A percentile compares a stretch with the other conserved stretches of the same genome.
Evolutionary conservation across 2,329 filamentous ascomycete genomes (phyloP).

Genomic region (Neopestalotiopsis sp.): DNA sequence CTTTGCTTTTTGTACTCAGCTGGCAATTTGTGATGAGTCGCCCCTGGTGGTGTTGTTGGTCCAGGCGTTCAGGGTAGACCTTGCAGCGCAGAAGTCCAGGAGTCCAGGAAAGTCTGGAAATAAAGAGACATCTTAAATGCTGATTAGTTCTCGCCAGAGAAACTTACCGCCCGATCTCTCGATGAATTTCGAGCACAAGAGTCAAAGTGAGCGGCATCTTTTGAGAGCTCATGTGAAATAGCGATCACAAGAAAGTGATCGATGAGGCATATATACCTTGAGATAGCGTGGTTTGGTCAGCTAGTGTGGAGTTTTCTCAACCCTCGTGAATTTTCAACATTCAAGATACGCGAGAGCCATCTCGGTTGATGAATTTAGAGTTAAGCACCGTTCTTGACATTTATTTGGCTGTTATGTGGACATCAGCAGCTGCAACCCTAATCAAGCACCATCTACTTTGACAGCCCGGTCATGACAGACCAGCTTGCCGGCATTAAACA

Average conservation of each 20-base stretch:
- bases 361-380: neutral
- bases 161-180: neutral
- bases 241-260: too few species aligned
- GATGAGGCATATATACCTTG: too few species aligned
- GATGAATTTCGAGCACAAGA: neutral
- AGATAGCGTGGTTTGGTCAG: too few species aligned
- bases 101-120: neutral
- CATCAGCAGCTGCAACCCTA: conserved; percentile 4
- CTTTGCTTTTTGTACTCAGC: neutral
- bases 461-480: neutral
- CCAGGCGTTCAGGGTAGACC: neutral
- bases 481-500: neutral
- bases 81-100: neutral
- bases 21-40: neutral
- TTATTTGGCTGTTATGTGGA: neutral
- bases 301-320: neutral
- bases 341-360: neutral
- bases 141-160: neutral
- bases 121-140: neutral
- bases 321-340: neutral
- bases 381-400: neutral
- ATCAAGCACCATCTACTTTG: neutral
- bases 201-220: neutral
- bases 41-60: neutral
- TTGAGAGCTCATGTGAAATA: neutral